Conservation (phyloP, 805 yeast genomes). For the Candida nemodendra region DNA sequence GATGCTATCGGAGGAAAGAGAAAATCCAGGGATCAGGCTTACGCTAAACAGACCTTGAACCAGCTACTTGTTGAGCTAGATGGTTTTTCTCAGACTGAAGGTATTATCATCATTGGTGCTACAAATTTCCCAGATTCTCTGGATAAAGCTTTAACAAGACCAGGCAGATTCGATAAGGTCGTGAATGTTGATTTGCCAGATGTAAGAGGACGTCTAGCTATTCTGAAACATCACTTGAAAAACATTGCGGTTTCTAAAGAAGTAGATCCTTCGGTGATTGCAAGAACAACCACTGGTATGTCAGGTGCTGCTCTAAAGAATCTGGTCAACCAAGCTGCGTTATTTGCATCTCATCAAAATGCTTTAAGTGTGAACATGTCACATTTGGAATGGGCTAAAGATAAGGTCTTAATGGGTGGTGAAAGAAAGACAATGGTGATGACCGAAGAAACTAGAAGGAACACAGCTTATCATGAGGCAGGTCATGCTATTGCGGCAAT, state of each 20-base stretch:
- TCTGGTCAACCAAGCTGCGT: conserved; percentile 96
- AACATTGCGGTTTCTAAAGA: conserved; percentile 82
- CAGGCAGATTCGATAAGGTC: conserved; percentile 96
- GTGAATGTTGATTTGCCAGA: conserved; percentile 96
- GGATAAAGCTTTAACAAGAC: conserved; percentile 96
- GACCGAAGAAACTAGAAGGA: conserved; percentile 89
- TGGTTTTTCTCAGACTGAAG: conserved; percentile 89
- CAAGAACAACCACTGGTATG: conserved; percentile 96
- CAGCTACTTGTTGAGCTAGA: conserved; percentile 94
- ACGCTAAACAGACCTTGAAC: conserved; percentile 95
- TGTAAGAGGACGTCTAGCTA: conserved; percentile 94
- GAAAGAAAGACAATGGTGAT: conserved; percentile 97
- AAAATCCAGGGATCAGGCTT: conserved; percentile 96
- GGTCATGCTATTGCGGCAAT: conserved; percentile 99
- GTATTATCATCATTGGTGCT: conserved; percentile 95
- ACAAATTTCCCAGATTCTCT: conserved; percentile 97
- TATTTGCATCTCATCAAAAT: conserved; percentile 88
- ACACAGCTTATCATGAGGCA: conserved; percentile 98
- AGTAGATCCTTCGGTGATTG: conserved; percentile 86
- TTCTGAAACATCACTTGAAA: conserved; percentile 85
- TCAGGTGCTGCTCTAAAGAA: conserved; percentile 98
- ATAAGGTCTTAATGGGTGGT: conserved; percentile 96
- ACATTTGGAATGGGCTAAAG: conserved; percentile 99
- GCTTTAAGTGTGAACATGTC: conserved; percentile 87
- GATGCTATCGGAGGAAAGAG: conserved; percentile 99